These are phyloP conservation scores for Rehmannia glutinosa DNA, from an alignment of 257 asterid genomes.

Conservation along the genomic window DNA sequence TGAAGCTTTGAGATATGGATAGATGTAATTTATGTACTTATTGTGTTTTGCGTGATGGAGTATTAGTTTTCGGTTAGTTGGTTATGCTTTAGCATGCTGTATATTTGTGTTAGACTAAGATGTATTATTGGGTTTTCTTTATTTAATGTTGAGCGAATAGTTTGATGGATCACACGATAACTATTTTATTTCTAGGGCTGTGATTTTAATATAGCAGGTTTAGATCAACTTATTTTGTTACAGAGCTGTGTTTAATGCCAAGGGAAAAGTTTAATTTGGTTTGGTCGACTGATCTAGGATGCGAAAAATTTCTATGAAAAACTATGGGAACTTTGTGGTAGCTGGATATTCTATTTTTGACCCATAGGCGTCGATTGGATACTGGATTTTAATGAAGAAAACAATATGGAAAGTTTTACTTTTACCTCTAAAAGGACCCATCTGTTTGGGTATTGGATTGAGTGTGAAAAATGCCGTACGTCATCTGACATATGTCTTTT, in stretches of 20 bases:
- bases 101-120: not conserved
- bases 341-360: not conserved
- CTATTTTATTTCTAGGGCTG: not conserved
- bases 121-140: not conserved
- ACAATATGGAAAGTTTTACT: not conserved
- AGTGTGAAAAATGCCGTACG: not conserved
- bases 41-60: not conserved
- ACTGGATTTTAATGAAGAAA: not conserved
- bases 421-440: not conserved
- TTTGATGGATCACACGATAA: not conserved
- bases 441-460: not conserved
- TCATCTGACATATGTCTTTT: not conserved
- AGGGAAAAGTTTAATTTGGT: not conserved
- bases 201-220: not conserved
- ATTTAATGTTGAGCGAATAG: not conserved
- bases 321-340: not conserved
- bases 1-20: conserved; percentile 5
- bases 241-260: conserved; percentile 2
- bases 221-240: not conserved
- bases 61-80: not conserved
- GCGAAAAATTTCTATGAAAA: not conserved
- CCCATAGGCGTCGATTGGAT: not conserved
- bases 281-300: conserved; percentile 6
- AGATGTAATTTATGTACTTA: not conserved
- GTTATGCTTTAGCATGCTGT: conserved; percentile 8